Conservation (phyloP, 2,329 filamentous ascomycete genomes). For the Alternaria rosae region DNA sequence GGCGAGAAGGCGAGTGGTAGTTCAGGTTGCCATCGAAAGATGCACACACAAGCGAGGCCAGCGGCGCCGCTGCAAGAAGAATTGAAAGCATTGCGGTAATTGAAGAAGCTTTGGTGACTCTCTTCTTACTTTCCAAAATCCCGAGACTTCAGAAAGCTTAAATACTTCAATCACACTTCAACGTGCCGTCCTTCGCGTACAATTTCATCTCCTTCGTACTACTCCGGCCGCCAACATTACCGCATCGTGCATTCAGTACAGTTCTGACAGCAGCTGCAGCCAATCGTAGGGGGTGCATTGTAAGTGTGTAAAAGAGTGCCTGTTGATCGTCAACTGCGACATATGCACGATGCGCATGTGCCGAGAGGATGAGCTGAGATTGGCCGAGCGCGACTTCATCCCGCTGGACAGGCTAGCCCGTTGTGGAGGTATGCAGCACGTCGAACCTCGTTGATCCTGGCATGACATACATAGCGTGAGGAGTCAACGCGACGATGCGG, state of each 20-base stretch:
- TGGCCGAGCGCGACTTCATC: slow-evolving; percentile 7
- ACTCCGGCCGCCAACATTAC: not conserved
- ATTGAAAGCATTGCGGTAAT: slow-evolving; percentile 20
- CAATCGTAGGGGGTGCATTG: slow-evolving; percentile 13
- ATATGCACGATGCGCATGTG: slow-evolving; percentile 24
- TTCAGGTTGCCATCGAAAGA: slow-evolving; percentile 63
- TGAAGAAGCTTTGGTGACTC: not conserved
- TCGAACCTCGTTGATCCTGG: not conserved
- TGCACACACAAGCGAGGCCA: slow-evolving; percentile 26
- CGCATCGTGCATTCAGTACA: slow-evolving; percentile 4
- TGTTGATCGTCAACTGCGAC: slow-evolving; percentile 16
- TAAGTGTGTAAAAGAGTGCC: slow-evolving; percentile 16
- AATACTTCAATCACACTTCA: slow-evolving; percentile 1
- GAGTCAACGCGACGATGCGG: not conserved
- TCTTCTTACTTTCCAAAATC: not conserved
- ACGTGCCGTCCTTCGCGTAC: slow-evolving; percentile 1
- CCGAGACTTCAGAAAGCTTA: not conserved
- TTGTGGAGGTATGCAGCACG: not conserved
- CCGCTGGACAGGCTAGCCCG: not conserved
- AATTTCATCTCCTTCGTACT: not conserved
- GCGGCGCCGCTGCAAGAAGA: slow-evolving; percentile 21
- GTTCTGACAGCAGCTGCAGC: not conserved
- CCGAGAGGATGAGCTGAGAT: slow-evolving; percentile 4
- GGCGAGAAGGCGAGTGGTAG: slow-evolving; percentile 69
- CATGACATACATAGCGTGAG: not conserved